phyloP scores from a whole-genome alignment of 2,329 filamentous ascomycete species.

The Akanthomyces dipterigenus region DNA sequence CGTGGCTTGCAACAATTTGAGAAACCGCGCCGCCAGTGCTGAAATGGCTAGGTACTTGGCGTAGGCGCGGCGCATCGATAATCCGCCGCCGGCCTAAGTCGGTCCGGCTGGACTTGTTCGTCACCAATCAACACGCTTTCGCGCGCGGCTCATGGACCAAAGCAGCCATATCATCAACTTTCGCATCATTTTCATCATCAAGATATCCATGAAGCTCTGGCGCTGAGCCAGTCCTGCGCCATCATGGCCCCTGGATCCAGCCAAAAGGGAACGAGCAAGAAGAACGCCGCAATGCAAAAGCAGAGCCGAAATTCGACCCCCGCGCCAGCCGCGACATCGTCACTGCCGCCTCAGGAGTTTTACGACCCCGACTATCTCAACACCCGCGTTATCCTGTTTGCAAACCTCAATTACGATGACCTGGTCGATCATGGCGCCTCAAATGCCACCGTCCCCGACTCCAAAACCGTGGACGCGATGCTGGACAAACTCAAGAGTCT shows the following conservation, averaged over 20 bases:
- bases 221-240: conserved; percentile 10
- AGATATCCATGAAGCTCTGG: conserved; percentile 7
- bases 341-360: conserved; percentile 47
- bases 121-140: conserved; percentile 4
- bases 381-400: conserved; percentile 52
- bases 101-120: not conserved
- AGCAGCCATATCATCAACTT: not conserved
- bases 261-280: conserved; percentile 60
- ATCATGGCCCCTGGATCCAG: conserved; percentile 52
- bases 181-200: conserved; percentile 1
- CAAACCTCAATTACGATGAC: conserved; percentile 60
- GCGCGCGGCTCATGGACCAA: not conserved
- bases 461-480: conserved; percentile 56
- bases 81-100: not conserved
- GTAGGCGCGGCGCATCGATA: not conserved
- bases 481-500: conserved; percentile 58
- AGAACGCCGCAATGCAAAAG: conserved; percentile 54
- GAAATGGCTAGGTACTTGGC: too few species aligned
- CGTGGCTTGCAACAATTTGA: too few species aligned
- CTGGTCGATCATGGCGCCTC: conserved; percentile 57
- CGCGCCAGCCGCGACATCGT: conserved; percentile 41
- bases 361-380: conserved; percentile 61
- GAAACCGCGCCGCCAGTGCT: not conserved
- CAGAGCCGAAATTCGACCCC: conserved; percentile 78
- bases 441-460: conserved; percentile 54